Percentiles rank a stretch among this genome's conserved stretches.
These are phyloP conservation scores for Senna tora DNA, from an alignment of 306 rosid genomes.

Conservation along the genomic window DNA sequence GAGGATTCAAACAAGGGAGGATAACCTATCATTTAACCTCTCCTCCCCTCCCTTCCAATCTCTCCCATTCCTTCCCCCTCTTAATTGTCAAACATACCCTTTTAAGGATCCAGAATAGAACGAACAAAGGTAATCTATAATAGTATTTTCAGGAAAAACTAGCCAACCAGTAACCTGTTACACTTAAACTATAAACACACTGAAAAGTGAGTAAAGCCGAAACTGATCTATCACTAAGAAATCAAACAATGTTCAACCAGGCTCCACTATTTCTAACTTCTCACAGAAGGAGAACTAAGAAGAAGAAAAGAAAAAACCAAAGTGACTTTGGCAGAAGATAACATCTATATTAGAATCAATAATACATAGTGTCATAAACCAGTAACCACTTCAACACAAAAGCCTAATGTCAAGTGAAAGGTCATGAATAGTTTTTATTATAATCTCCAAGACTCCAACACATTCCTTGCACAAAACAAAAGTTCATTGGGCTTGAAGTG, in stretches of 20 bases:
- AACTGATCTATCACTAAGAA: neutral
- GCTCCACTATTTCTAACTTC: neutral
- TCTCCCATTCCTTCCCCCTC: too few species aligned
- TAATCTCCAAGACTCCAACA: too few species aligned
- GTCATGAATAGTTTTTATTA: too few species aligned
- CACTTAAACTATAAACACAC: slow-evolving; percentile 8
- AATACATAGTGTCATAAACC: neutral
- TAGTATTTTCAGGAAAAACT: slow-evolving; percentile 3
- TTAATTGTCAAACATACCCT: too few species aligned
- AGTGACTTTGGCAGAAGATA: neutral
- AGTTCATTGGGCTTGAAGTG: too few species aligned
- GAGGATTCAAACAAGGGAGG: too few species aligned
- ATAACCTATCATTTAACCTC: too few species aligned
- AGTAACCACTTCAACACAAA: too few species aligned
- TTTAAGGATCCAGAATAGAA: neutral
- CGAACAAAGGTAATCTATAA: neutral
- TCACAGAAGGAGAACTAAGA: neutral
- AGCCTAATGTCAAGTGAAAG: too few species aligned
- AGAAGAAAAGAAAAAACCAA: neutral
- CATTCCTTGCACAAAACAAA: too few species aligned
- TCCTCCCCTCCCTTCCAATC: too few species aligned
- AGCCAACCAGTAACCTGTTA: slow-evolving; percentile 1
- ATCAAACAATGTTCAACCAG: neutral
- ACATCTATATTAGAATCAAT: neutral
- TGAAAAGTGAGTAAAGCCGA: neutral